Evolutionary conservation across 129 eudicot genomes (phyloP), one percentile per base, ranked within the genome.

Genomic region (Flaveria linearis): DNA sequence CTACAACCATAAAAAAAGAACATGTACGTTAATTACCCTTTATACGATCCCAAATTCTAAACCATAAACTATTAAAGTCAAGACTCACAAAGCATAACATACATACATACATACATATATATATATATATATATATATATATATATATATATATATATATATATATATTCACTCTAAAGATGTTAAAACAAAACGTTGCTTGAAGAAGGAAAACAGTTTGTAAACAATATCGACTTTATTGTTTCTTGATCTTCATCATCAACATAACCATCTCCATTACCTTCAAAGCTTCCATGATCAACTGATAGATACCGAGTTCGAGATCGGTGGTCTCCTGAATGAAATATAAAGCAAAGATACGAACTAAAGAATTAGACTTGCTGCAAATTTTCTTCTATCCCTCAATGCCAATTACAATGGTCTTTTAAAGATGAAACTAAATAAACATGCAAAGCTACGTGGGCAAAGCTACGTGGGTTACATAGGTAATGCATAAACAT

Each of bases 241-340:
- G 65, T 68, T 25, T 76, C 82, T 47, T 66, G 85, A 8, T 72
- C 76, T 14, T 81, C 76, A 65, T 57, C 30, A 8, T 39, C 64
- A 70, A 55, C 65, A 78, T 70, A 61, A 60, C 52, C 75, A 74
- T 74, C 70, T 68, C 57, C 84, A 26, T 55, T 11, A 33, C 28
- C 71, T 74, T 74, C 75, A 73, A 63, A 58, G 18, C 72, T 39
- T 69, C 77, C 82, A 71, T 72, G 28, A 76, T 76, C 64, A n/a
- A n/a, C n/a, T n/a, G n/a, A n/a, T n/a, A n/a, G n/a, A n/a, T n/a
- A n/a, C n/a, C n/a, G n/a, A n/a, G n/a, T n/a, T n/a, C n/a, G n/a
- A n/a, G n/a, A n/a, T n/a, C n/a, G n/a, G n/a, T n/a, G n/a, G n/a
- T n/a, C n/a, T n/a, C n/a, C n/a, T n/a, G n/a, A n/a, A n/a, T n/a